Percentiles rank a stretch among this genome's conserved stretches.
phyloP scores from a whole-genome alignment of 2,329 filamentous ascomycete species.

The Chrysoporthe deuterocubensis region DNA sequence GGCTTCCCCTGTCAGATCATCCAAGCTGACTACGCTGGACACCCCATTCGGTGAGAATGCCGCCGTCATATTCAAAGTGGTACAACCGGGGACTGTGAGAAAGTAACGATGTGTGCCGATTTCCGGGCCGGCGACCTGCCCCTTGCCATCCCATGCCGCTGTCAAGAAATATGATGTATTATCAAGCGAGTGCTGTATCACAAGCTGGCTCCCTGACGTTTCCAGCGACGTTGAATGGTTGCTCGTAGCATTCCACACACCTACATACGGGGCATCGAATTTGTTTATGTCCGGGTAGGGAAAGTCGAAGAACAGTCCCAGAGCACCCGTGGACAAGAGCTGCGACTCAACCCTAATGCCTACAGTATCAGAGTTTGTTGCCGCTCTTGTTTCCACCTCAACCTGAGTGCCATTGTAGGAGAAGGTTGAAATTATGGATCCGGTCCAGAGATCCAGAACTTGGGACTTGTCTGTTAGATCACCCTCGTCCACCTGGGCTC shows the following conservation, averaged over 20 bases:
- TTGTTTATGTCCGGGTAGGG: slow-evolving; percentile 54
- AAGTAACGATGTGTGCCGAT: slow-evolving; percentile 49
- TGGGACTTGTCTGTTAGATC: slow-evolving; percentile 46
- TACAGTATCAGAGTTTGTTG: slow-evolving; percentile 50
- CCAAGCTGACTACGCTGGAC: slow-evolving; percentile 33
- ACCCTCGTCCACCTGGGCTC: slow-evolving; percentile 44
- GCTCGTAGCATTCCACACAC: slow-evolving; percentile 51
- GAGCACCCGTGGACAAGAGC: slow-evolving; percentile 41
- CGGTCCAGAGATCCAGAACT: slow-evolving; percentile 52
- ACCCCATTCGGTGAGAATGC: slow-evolving; percentile 38
- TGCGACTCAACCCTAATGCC: slow-evolving; percentile 48
- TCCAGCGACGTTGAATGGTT: slow-evolving; percentile 47
- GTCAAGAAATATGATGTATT: slow-evolving; percentile 47
- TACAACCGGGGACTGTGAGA: slow-evolving; percentile 36
- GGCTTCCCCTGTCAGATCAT: slow-evolving; percentile 39
- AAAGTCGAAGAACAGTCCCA: slow-evolving; percentile 57
- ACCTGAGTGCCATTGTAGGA: slow-evolving; percentile 44
- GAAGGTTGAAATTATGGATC: slow-evolving; percentile 49
- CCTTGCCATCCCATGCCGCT: slow-evolving; percentile 43
- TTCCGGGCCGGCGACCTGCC: slow-evolving; percentile 39
- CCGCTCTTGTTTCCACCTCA: slow-evolving; percentile 48
- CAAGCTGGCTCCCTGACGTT: slow-evolving; percentile 37
- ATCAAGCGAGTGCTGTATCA: slow-evolving; percentile 49
- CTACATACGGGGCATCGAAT: slow-evolving; percentile 59
- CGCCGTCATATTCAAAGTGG: slow-evolving; percentile 38